Base-by-base conservation (phyloP, 73 alveolate species). In the Tetrahymena borealis region DNA sequence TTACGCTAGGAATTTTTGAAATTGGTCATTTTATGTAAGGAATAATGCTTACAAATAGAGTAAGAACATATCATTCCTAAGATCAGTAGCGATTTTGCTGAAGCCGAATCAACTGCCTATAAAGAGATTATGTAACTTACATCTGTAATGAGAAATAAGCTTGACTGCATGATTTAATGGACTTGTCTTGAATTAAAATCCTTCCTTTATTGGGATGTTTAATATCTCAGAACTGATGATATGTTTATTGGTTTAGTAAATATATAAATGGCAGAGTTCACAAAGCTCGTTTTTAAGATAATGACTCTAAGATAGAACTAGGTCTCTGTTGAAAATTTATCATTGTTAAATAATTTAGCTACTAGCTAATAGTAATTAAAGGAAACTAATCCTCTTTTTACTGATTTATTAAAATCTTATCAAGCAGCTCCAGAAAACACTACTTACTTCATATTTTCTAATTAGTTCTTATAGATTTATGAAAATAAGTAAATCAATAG, bases 1-100 rank as follows among this genome's bases (percentile, higher is more conserved):
- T 78, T 92, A 78, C 90, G 95, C 31, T 60, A 78, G 35, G 77
- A 92, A 92, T 92, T 78, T 78, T 39, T 92, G 35, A 91, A 92
- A 36, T 38, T 92, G 15, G 78, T 92, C 24, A 91, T 78, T 7
- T 92, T 28, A 28, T 39, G 43, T 39, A 91, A 92, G n/a, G 92
- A 78, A 9, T 28, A 92, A 20, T 78, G 77, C 36, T 92, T 92
- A 32, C 33, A 78, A 35, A 91, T 78, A 9, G 95, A 91, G n/a
- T 38, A 78, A 20, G 92, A 78, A 20, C 28, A 78, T 9, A 32
- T 92, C 4, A 78, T 92, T 36, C 93, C 95, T 38, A 91, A 92
- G 39, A 92, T 91, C 7, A 92, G 78, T 78, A 78, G 91, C n/a
- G 91, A 92, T 11, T 39, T 92, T 18, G 93, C 90, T 10, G 60